Base-by-base conservation (phyloP, 176 grass and related monocot genomes). In the Ampelocalamus luodianensis region DNA sequence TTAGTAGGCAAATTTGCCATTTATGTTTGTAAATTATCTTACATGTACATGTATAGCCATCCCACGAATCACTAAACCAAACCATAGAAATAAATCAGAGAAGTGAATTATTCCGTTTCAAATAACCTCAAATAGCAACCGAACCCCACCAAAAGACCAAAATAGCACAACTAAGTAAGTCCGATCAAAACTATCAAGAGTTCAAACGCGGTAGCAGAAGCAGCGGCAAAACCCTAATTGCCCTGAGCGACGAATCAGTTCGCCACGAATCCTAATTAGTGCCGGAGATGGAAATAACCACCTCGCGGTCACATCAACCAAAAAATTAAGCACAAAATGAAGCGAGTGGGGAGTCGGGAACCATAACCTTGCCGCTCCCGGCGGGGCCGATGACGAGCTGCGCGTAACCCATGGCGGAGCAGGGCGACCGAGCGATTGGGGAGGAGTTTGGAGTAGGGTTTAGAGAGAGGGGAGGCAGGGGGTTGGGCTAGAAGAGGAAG, bases 381-480 rank as follows among this genome's bases (percentile, higher is more conserved):
- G 96, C 96, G 39, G 96, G 96, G 51, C 93, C 91, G 43, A 99
- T 99, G 50, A 99, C 96, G 46, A 99, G 93, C 85, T 96, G 96
- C 37, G 96, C 93, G 82, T 88, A 99, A 2, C 96, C 93, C 96
- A 99, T 99, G 36, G 84, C 2, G 74, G 34, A 77, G 76, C 23
- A 8, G 73, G 42, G 43, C 65, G 44, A 53, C 10, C 23, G 5
- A 72, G 40, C 29, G 60, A 6, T 4, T 16, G 9, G 8, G 6
- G 37, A 32, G 10, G 34, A 23, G 26, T 46, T 66, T 23, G 36
- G 44, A n/a, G 40, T 60, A 78, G 82, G 77, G 42, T 53, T 68
- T 82, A 49, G 49, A 65, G 29, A 60, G 8, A 3, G 38, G 6
- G 22, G 3, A 12, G 20, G 50, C 34, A 24, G 0, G 54, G 1